phyloP scores from a whole-genome alignment of 176 grass and related monocot genomes.

The Oryza meyeriana region DNA sequence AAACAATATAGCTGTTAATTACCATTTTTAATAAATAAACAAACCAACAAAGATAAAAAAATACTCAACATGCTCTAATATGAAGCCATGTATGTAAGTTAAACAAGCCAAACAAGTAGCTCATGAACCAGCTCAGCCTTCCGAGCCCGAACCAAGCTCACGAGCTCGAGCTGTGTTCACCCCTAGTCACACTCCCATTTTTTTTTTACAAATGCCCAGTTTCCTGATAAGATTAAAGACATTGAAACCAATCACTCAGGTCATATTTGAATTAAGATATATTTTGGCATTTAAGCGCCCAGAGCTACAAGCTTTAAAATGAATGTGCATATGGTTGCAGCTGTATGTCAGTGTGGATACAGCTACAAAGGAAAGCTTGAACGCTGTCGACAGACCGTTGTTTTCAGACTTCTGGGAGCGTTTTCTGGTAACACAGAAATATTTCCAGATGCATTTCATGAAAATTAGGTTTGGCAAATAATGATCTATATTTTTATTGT shows the following conservation, averaged over 20 bases:
- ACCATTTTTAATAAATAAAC: too few species aligned
- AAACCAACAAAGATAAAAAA: too few species aligned
- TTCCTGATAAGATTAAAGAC: constrained; percentile 87
- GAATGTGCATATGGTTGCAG: constrained; percentile 44
- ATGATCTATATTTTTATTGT: constrained; percentile 28
- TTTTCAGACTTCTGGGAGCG: constrained; percentile 98
- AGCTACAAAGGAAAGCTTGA: constrained; percentile 92
- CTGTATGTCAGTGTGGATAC: constrained; percentile 94
- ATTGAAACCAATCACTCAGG: constrained; percentile 87
- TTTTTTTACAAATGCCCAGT: constrained; percentile 98
- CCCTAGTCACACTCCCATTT: too few species aligned
- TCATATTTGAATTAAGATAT: constrained; percentile 14
- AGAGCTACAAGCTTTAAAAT: constrained; percentile 27
- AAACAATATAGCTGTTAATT: too few species aligned
- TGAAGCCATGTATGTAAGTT: too few species aligned
- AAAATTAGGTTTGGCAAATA: constrained; percentile 20
- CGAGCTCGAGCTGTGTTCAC: too few species aligned
- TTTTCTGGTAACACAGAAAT: constrained; percentile 65
- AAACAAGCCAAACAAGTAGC: too few species aligned
- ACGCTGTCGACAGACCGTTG: constrained; percentile 90
- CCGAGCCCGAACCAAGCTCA: too few species aligned
- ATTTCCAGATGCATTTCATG: constrained; percentile 2
- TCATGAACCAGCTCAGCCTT: too few species aligned
- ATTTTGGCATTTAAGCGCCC: background rate
- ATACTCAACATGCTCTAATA: too few species aligned